phyloP scores from a whole-genome alignment of 257 asterid genomes.

The Solanum ahanhuiri region DNA sequence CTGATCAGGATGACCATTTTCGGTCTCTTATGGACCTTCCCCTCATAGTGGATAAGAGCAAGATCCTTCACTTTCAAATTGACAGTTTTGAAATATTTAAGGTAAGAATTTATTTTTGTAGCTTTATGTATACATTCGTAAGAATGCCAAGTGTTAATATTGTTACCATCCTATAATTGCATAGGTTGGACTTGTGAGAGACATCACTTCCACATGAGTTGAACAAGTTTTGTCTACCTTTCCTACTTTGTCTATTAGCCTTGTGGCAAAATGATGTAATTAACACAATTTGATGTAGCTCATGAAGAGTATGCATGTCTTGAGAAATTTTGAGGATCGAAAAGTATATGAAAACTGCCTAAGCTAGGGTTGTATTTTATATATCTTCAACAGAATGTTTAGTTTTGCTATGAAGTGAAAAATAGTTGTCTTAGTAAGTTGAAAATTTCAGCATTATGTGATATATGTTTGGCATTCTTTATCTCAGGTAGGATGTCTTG shows the following conservation, averaged over 20 bases:
- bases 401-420: background rate
- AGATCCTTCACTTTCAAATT: background rate
- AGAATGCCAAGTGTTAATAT: background rate
- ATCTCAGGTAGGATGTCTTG: background rate
- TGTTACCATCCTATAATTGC: background rate
- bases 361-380: background rate
- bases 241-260: background rate
- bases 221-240: background rate
- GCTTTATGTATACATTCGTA: background rate
- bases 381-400: background rate
- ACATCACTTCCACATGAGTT: background rate
- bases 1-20: background rate
- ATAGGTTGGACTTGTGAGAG: background rate
- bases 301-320: background rate
- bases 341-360: background rate
- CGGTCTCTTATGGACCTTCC: background rate
- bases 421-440: background rate
- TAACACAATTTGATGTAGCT: background rate
- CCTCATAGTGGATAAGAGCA: background rate
- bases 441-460: background rate
- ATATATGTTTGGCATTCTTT: background rate
- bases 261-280: background rate
- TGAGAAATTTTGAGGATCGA: background rate
- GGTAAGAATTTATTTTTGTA: background rate
- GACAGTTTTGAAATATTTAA: background rate